Evolutionary conservation across 2,329 filamentous ascomycete genomes (phyloP).

Genomic region (Pseudofabraea citricarpa): DNA sequence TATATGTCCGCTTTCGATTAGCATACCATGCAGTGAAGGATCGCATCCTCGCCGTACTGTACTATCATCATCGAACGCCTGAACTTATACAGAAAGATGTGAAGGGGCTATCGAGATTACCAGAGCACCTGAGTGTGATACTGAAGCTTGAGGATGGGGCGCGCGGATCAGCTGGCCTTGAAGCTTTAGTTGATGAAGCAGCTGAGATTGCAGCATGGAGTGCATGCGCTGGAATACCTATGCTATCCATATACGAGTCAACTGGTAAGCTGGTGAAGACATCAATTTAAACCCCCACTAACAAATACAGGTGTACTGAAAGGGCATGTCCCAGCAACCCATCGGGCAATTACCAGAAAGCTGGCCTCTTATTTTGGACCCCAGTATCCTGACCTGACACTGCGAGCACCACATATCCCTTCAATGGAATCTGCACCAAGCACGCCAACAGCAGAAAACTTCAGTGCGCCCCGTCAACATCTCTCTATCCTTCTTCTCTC

Average conservation of each 20-base stretch:
- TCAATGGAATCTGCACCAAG: slow-evolving; percentile 46
- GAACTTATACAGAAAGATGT: slow-evolving; percentile 90
- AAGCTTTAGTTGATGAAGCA: slow-evolving; percentile 82
- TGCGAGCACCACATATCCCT: slow-evolving; percentile 67
- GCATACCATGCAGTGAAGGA: slow-evolving; percentile 75
- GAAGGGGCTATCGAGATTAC: slow-evolving; percentile 65
- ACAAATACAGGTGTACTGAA: slow-evolving; percentile 70
- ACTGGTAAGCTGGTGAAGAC: slow-evolving; percentile 57
- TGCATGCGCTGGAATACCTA: slow-evolving; percentile 79
- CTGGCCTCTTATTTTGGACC: slow-evolving; percentile 84
- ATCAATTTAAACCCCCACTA: slow-evolving; percentile 5
- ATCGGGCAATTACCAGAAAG: slow-evolving; percentile 73
- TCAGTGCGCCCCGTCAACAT: slow-evolving; percentile 33
- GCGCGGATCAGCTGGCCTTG: slow-evolving; percentile 67
- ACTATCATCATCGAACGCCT: slow-evolving; percentile 94
- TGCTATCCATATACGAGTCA: slow-evolving; percentile 86
- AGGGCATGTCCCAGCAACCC: slow-evolving; percentile 78
- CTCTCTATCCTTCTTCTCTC: slow-evolving; percentile 73
- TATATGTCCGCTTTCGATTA: slow-evolving; percentile 80
- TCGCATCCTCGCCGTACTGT: slow-evolving; percentile 74
- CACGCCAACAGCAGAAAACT: slow-evolving; percentile 37
- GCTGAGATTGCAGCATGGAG: slow-evolving; percentile 93
- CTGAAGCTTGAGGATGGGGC: slow-evolving; percentile 68
- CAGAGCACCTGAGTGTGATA: slow-evolving; percentile 83
- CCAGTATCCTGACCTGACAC: slow-evolving; percentile 64